phyloP scores from a whole-genome alignment of 1,284 basidiomycete species.

The Rhodotorula sp. region DNA sequence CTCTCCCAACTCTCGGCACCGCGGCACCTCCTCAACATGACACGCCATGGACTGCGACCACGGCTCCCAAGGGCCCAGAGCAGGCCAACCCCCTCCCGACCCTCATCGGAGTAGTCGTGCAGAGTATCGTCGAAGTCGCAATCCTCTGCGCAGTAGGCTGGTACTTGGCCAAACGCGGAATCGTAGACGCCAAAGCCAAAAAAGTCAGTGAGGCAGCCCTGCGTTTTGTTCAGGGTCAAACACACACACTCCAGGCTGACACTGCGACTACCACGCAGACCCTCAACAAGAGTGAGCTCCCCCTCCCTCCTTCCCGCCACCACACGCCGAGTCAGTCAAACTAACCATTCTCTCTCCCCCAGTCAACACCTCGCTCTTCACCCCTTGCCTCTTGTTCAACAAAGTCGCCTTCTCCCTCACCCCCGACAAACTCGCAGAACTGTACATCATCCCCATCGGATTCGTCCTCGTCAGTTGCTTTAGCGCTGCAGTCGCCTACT shows the following conservation, averaged over 20 bases:
- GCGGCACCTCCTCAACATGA: background rate
- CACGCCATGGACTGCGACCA: background rate
- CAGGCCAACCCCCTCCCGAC: conserved; percentile 19
- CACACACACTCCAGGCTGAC: no score
- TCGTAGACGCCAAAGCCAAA: conserved; percentile 51
- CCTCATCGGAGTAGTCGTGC: conserved; percentile 28
- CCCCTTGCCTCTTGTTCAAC: conserved; percentile 49
- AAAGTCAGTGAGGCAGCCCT: conserved; percentile 31
- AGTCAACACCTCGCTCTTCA: conserved; percentile 41
- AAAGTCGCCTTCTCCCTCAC: conserved; percentile 54
- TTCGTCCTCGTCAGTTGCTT: conserved; percentile 50
- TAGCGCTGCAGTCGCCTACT: conserved; percentile 46
- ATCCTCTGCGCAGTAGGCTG: conserved; percentile 48
- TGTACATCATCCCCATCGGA: conserved; percentile 50
- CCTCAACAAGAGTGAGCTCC: conserved; percentile 29
- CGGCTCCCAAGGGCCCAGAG: background rate
- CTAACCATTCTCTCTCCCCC: background rate
- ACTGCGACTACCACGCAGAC: no score
- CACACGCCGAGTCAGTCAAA: background rate
- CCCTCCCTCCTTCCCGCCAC: no score
- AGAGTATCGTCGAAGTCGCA: conserved; percentile 40
- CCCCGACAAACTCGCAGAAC: conserved; percentile 49
- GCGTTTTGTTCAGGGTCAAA: no score
- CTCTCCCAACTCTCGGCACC: background rate
- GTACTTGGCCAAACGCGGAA: conserved; percentile 49